Base-by-base conservation (phyloP, 306 rosid genomes). In the Clitoria ternatea region DNA sequence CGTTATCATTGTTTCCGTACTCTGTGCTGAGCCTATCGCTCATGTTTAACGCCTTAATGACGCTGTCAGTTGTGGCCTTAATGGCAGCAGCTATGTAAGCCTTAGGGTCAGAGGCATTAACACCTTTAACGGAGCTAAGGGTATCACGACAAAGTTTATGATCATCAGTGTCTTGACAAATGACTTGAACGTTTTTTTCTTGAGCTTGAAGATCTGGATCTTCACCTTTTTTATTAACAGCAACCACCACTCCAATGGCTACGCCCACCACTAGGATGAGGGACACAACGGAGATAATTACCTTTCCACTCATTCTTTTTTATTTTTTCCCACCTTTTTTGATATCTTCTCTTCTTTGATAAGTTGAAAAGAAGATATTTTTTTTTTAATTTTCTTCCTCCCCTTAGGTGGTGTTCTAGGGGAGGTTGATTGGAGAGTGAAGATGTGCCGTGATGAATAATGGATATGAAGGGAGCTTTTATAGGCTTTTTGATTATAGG, bases 221-320 rank as follows among this genome's bases (percentile, higher is more conserved):
- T 0, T 1, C 60, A 2, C 2, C 14, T 12, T 63, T 77, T 7
- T 18, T 78, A 43, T 59, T 40, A 19, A 88, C 81, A 0, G 79
- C 33, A 0, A 86, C 85, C 0, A 82, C 81, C 2, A 84, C 77
- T 0, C 89, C 93, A 0, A 86, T 26, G 2, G 72, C 90, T 4
- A 86, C 92, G 2, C 97, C 97, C 0, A 90, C 91, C 0, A 90
- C 83, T 0, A 92, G 86, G 37, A 92, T 80, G 24, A 92, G 55
- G 45, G 89, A 86, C 24, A 86, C 49, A 4, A 36, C 79, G 0
- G 95, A 83, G 0, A 84, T 27, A 17, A 83, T 9, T 30, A 78
- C 30, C 69, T 86, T 89, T 2, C 86, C 84, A 0, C 17, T 22
- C 91, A 87, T 91, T 17, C 72, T 70, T 15, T 19, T 49, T 27